Evolutionary conservation across 345 rosid species (phyloP).

Genomic region (Arabidopsis suecica): DNA sequence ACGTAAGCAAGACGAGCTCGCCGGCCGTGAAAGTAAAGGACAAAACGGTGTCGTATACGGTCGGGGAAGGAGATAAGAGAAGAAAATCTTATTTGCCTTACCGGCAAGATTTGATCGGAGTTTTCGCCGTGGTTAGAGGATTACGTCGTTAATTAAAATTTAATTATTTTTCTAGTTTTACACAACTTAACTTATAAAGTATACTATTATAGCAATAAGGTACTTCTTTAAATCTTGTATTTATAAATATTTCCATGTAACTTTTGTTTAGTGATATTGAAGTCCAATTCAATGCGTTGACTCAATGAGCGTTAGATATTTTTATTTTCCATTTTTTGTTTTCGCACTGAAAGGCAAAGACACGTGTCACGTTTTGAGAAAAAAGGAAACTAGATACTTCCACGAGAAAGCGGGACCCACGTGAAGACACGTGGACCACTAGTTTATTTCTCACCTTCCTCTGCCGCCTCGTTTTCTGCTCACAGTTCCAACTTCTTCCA

Average conservation of each 20-base stretch:
- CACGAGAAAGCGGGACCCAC: slow-evolving; percentile 38
- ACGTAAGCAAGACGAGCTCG: neutral
- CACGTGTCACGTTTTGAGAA: slow-evolving; percentile 12
- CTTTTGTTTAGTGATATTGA: neutral
- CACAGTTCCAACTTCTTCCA: neutral
- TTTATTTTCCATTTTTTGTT: slow-evolving; percentile 20
- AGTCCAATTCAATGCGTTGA: slow-evolving; percentile 26
- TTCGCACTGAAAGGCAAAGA: neutral
- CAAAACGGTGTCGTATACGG: slow-evolving; percentile 4
- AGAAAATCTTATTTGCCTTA: slow-evolving; percentile 33
- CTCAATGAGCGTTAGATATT: slow-evolving; percentile 45
- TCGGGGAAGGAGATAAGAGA: neutral
- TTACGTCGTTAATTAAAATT: slow-evolving; percentile 9
- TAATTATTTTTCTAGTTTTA: neutral
- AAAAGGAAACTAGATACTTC: slow-evolving; percentile 10
- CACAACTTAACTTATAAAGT: neutral
- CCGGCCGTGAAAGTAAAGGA: slow-evolving; percentile 8
- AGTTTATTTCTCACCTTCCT: slow-evolving; percentile 33
- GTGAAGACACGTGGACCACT: slow-evolving; percentile 52
- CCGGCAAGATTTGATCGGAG: slow-evolving; percentile 33
- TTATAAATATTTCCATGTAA: slow-evolving; percentile 48
- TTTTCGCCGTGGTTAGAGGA: slow-evolving; percentile 22
- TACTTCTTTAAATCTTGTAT: slow-evolving; percentile 54
- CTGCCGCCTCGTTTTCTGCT: slow-evolving; percentile 36
- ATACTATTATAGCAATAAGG: slow-evolving; percentile 15